Evolutionary conservation across 2,329 filamentous ascomycete species (phyloP), one percentile per base, ranked within the genome.

Genomic region (Aureobasidium melanogenum): DNA sequence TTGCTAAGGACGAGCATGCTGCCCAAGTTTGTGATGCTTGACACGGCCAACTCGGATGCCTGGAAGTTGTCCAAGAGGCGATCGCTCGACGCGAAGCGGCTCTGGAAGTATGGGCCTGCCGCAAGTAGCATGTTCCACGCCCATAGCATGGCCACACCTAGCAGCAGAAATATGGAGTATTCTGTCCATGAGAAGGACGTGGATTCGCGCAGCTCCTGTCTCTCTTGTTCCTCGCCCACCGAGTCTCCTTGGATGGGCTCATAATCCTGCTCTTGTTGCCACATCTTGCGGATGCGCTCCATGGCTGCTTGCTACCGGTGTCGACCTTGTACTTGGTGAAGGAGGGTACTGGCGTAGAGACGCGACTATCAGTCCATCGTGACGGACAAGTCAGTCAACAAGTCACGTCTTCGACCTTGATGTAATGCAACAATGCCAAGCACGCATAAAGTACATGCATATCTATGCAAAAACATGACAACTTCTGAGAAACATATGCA

Each of bases 51-150:
- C 71, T 97, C 93, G 62, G 89, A 86, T 12, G 93, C 88, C 73
- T 97, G 93, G 77, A 96, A 97, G 77, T 91, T 89, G 65, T 84
- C 80, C 38, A 87, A 80, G 61, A 95, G 86, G 80, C 85, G 88
- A 59, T 84, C 76, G 71, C 87, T 84, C 63, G 81, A 80, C 48
- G 82, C 77, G 74, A 97, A 96, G 67, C 93, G 90, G 54, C 80
- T 81, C 69, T 92, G 86, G 76, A 97, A 97, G 79, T 97, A 97
- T 5, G 93, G 91, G 1, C 91, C 90, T 9, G 93, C 91, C 48
- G 94, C 93, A 67, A 97, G 84, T 74, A 97, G 97, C 93, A 97
- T 97, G 78, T 97, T 97, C 93, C 93, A 97, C 60, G 93, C 91
- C 93, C 93, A 97, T 47, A 97, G 81, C 94, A 97, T 97, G 57